Conservation (phyloP, 1,284 basidiomycete genomes). For the Cryptococcus sp. region DNA sequence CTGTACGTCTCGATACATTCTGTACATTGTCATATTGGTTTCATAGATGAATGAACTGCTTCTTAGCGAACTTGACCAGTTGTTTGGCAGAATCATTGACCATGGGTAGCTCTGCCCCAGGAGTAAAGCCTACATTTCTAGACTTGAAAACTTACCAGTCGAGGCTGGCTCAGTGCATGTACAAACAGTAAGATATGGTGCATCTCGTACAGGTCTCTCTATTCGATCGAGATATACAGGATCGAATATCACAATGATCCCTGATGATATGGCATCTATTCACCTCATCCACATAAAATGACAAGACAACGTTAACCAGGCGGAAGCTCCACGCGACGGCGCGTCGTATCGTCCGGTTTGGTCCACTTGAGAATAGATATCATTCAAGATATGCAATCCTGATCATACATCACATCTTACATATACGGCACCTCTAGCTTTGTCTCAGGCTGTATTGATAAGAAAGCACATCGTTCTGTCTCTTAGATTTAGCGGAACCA, state of each 20-base stretch:
- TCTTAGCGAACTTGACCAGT: background rate
- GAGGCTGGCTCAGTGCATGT: background rate
- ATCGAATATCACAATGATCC: background rate
- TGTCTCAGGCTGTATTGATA: background rate
- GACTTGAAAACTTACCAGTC: background rate
- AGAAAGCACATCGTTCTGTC: background rate
- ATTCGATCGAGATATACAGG: background rate
- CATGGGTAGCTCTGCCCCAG: background rate
- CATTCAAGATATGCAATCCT: background rate
- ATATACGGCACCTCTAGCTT: background rate
- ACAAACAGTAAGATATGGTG: background rate
- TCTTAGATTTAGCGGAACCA: background rate
- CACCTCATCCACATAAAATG: background rate
- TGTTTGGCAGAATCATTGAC: background rate
- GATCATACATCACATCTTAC: background rate
- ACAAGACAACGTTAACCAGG: background rate
- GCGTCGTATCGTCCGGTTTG: background rate
- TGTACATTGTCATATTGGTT: background rate
- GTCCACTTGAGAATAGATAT: background rate
- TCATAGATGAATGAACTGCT: background rate
- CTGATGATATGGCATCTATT: background rate
- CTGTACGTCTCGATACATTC: slow-evolving; percentile 42
- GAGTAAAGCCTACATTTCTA: background rate
- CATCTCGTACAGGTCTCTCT: background rate
- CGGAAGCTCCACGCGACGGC: background rate